phyloP scores from a whole-genome alignment of 257 asterid species.

The Primulina tabacum region DNA sequence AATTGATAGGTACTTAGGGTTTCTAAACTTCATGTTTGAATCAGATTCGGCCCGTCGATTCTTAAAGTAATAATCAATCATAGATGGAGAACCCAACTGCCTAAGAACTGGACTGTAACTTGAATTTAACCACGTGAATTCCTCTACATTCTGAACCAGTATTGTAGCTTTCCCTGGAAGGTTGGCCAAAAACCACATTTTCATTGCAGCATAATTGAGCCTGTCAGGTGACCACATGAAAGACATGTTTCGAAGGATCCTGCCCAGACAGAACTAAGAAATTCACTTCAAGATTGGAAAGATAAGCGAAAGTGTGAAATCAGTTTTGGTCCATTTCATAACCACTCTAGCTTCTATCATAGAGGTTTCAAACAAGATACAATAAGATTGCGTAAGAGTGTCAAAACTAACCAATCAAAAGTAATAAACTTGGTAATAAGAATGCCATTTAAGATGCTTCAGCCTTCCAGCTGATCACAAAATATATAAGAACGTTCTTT shows the following conservation, averaged over 20 bases:
- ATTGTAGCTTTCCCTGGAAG: slow-evolving; percentile 47
- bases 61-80: slow-evolving; percentile 51
- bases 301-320: not conserved
- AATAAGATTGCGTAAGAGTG: not conserved
- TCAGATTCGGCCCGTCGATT: slow-evolving; percentile 40
- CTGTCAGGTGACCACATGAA: slow-evolving; percentile 55
- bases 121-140: slow-evolving; percentile 50
- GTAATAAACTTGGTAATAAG: not conserved
- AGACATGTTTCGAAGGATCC: slow-evolving; percentile 56
- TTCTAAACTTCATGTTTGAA: slow-evolving; percentile 46
- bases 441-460: not conserved
- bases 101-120: slow-evolving; percentile 54
- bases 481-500: slow-evolving; percentile 15
- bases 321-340: not conserved
- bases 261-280: slow-evolving; percentile 19
- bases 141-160: slow-evolving; percentile 54
- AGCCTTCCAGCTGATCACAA: not conserved
- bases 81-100: slow-evolving; percentile 44
- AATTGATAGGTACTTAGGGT: slow-evolving; percentile 60
- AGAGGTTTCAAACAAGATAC: not conserved
- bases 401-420: not conserved
- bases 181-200: slow-evolving; percentile 54
- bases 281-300: slow-evolving; percentile 14
- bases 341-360: not conserved
- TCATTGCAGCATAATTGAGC: slow-evolving; percentile 54